Base-by-base conservation (phyloP, 495 filamentous ascomycete species). In the Penicilliopsis zonata region DNA sequence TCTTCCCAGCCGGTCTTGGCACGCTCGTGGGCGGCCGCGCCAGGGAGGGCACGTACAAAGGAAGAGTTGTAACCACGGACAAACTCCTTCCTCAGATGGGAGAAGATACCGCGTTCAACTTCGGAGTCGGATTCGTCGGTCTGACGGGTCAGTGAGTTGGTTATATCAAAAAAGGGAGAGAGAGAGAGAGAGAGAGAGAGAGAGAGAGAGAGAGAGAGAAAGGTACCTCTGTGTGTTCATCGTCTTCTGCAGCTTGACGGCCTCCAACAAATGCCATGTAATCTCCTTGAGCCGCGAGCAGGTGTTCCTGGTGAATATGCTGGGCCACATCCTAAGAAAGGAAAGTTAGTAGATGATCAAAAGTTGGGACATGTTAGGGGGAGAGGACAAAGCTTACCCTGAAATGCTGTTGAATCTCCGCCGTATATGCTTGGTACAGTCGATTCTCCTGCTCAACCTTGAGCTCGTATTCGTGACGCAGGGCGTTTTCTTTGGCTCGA, bases 201-300 rank as follows among this genome's bases (percentile, higher is more conserved):
- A n/a, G n/a, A n/a, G n/a, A n/a, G n/a, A n/a, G n/a, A n/a, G n/a
- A n/a, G n/a, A n/a, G 21, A n/a, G 21, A 23, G n/a, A 23, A 23
- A 31, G 44, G 38, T 42, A 59, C 60, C 47, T 66, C 62, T 4
- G 62, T 66, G 34, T 66, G 62, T 31, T 66, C 59, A 35, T 66
- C 62, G 32, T 66, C 62, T 31, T 63, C 62, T 3, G 57, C 62
- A n/a, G 50, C 56, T 18, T 49, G 50, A 12, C 47, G 54, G 13
- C 58, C 56, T 35, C 47, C 39, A 17, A 64, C 52, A 27, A 61
- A 40, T 4, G 49, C 44, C 53, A 66, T 64, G 33, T 57, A 58
- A 4, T 59, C 59, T 14, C 62, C 62, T 16, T 54, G 49, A 10
- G 51, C 52, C 2, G 59, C 51, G 27, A 47, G 37, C 9, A 59